Percentiles rank a stretch among this genome's conserved stretches.
phyloP scores from a whole-genome alignment of 345 rosid genomes.

The Ailanthus altissimus region DNA sequence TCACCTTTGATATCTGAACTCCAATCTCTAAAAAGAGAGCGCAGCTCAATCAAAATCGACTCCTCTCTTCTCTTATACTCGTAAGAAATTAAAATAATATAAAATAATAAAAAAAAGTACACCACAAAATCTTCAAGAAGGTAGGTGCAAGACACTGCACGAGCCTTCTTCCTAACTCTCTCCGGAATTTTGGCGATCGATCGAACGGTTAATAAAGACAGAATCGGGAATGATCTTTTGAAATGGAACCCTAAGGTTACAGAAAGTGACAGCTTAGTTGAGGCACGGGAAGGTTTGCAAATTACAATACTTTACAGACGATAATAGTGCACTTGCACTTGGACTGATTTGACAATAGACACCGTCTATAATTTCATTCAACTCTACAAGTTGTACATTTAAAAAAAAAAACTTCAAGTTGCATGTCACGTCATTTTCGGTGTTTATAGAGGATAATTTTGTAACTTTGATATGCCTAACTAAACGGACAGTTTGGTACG shows the following conservation, averaged over 20 bases:
- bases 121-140: not conserved
- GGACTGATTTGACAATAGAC: not conserved
- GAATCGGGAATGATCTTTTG: not conserved
- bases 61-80: not conserved
- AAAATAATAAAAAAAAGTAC: not conserved
- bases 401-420: too few relatives aligned
- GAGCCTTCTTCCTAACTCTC: not conserved
- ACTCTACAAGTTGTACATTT: too few relatives aligned
- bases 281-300: not conserved
- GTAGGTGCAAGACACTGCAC: conserved; percentile 7
- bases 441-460: not conserved
- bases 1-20: not conserved
- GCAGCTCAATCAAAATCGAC: conserved; percentile 5
- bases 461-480: not conserved
- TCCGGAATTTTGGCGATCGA: not conserved
- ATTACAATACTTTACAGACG: not conserved
- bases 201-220: not conserved
- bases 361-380: too few relatives aligned
- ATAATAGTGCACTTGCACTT: not conserved
- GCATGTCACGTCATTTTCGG: not conserved
- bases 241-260: conserved; percentile 8
- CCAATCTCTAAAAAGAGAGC: not conserved
- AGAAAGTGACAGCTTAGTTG: not conserved
- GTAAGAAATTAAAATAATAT: not conserved
- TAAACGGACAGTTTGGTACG: not conserved